Percentiles rank a stretch among this genome's conserved stretches.
Evolutionary conservation across 352 stramenopile genomes (phyloP).

Genomic region (Globisporangium barbulae): DNA sequence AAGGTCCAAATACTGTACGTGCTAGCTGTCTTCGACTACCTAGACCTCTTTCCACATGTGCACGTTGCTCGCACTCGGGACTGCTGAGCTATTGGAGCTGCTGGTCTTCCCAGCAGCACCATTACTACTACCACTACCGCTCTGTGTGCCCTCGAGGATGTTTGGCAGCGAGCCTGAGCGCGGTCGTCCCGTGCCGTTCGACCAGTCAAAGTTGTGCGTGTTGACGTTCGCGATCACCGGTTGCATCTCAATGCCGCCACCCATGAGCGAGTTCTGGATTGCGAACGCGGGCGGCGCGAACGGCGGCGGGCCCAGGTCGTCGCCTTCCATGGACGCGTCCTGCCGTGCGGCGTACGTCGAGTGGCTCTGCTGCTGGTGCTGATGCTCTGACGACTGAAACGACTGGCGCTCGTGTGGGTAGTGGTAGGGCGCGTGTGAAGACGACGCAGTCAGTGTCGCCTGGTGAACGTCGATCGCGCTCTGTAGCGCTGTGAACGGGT

Average conservation of each 20-base stretch:
- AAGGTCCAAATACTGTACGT: not conserved
- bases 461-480: slow-evolving; percentile 47
- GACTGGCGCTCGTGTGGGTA: slow-evolving; percentile 17
- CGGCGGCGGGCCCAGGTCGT: slow-evolving; percentile 62
- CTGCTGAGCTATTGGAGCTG: slow-evolving; percentile 2
- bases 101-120: not conserved
- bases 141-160: slow-evolving; percentile 17
- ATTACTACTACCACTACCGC: not conserved
- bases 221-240: slow-evolving; percentile 72
- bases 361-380: slow-evolving; percentile 3
- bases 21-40: not conserved
- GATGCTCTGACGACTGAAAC: not conserved
- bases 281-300: slow-evolving; percentile 51
- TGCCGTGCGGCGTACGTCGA: not conserved
- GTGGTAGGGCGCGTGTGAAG: slow-evolving; percentile 10
- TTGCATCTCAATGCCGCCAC: slow-evolving; percentile 75
- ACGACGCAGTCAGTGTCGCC: slow-evolving; percentile 5
- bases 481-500: slow-evolving; percentile 60
- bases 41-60: slow-evolving; percentile 40
- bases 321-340: slow-evolving; percentile 2
- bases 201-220: slow-evolving; percentile 84
- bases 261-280: slow-evolving; percentile 80
- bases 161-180: slow-evolving; percentile 39
- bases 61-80: slow-evolving; percentile 2
- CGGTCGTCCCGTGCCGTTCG: slow-evolving; percentile 32